Base-by-base conservation (phyloP, 2,329 filamentous ascomycete species). In the Lanzia echinophila region DNA sequence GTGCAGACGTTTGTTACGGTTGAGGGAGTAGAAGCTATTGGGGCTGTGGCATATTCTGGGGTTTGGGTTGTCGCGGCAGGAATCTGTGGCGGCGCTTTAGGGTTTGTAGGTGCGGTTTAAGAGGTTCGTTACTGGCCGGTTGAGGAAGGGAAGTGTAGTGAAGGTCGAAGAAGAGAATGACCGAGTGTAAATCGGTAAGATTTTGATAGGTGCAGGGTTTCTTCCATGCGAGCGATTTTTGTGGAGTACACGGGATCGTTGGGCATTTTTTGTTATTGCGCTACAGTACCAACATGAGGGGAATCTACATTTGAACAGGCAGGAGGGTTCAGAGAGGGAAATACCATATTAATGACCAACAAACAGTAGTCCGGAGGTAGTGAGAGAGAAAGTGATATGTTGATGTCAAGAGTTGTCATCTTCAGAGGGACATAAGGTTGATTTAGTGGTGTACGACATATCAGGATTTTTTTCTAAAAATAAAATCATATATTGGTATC, bases 41-140 rank as follows among this genome's bases (percentile, higher is more conserved):
- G 91, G 11, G 88, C 90, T 1, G 72, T 76, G 3, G 81, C 79
- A 0, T 97, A 90, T 76, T 83, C 87, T 2, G 74, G 74, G 20
- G 75, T 92, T 34, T 96, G 90, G 90, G 81, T 80, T n/a, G 63
- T 77, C 20, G 87, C 86, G 6, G 79, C 81, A 3, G 67, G 78
- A 12, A 65, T 84, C 51, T 79, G 81, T 2, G 86, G 86, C 13
- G 33, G 75, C n/a, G 75, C 71, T 1, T 67, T 85, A 36, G 77
- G 75, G 28, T 69, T 75, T 52, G 76, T 83, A 41, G 70, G 75
- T 61, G 67, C 79, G 67, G 69, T 79, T 67, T 73, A 48, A 61
- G 46, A n/a, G 15, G 39, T 46, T 41, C 10, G 41, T 48, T 49
- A 17, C 10, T 13, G 28, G 24, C 20, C 8, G 17, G 7, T 12